Evolutionary conservation across 495 filamentous ascomycete species (phyloP).

Genomic region (Arthonia radiata): DNA sequence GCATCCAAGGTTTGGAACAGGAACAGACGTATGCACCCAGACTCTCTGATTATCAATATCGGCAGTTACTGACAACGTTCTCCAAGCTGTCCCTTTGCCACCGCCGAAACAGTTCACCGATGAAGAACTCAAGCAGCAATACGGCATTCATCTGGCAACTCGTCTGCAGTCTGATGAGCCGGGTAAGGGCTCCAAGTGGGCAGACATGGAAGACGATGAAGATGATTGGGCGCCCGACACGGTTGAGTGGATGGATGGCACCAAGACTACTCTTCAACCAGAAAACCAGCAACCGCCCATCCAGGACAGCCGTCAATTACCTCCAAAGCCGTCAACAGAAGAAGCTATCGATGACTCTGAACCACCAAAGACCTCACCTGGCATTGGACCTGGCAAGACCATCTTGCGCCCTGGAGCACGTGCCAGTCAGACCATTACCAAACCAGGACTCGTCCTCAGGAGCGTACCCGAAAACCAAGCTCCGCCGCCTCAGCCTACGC

Average conservation of each 20-base stretch:
- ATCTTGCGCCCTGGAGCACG: constrained; percentile 15
- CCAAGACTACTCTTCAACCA: constrained; percentile 56
- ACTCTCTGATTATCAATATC: constrained; percentile 1
- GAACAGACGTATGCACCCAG: constrained; percentile 64
- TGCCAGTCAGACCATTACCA: constrained; percentile 6
- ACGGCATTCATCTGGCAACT: constrained; percentile 86
- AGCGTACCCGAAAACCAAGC: constrained; percentile 51
- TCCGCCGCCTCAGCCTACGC: constrained; percentile 54
- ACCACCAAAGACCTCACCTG: constrained; percentile 4
- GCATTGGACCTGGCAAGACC: constrained; percentile 11
- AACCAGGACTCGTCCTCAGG: constrained; percentile 25
- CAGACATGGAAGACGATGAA: constrained; percentile 95
- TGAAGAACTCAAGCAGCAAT: constrained; percentile 86
- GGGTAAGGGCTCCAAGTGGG: constrained; percentile 79
- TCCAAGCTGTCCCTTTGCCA: constrained; percentile 47
- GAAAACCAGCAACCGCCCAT: constrained; percentile 20
- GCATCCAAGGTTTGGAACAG: constrained; percentile 85
- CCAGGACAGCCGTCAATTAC: no score
- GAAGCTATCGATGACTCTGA: constrained; percentile 1
- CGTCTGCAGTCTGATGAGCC: constrained; percentile 62
- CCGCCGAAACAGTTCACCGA: constrained; percentile 86
- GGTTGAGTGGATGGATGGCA: constrained; percentile 93
- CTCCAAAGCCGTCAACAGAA: constrained; percentile 2
- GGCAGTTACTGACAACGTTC: constrained; percentile 10
- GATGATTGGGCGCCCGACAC: constrained; percentile 94